A percentile compares a stretch with the other conserved stretches of the same genome.
phyloP scores from a whole-genome alignment of 1,139 yeast species.

The Diutina catenulata region DNA sequence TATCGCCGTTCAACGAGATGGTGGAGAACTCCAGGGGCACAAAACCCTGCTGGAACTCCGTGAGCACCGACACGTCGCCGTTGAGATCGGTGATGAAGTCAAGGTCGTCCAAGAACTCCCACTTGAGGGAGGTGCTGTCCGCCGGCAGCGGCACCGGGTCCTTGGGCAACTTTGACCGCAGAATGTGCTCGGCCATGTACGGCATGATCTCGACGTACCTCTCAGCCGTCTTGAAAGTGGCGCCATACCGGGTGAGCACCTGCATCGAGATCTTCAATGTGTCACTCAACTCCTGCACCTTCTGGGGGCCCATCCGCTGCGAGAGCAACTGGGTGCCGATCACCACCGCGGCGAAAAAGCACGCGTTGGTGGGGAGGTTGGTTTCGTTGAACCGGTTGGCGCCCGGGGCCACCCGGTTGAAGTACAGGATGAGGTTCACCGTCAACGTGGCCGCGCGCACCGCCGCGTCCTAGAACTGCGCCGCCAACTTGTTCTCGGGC shows the following conservation, averaged over 20 bases:
- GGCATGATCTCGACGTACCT: constrained; percentile 11
- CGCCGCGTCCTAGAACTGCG: constrained; percentile 12
- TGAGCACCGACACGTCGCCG: constrained; percentile 11
- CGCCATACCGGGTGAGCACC: constrained; percentile 11
- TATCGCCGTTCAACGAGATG: neutral
- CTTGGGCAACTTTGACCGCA: constrained; percentile 7
- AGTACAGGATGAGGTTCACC: constrained; percentile 10
- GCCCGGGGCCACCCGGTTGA: neutral
- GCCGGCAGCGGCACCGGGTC: constrained; percentile 4
- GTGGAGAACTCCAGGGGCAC: constrained; percentile 8
- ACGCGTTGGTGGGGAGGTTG: constrained; percentile 1
- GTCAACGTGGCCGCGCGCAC: constrained; percentile 11
- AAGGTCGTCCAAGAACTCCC: constrained; percentile 10
- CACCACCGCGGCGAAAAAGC: neutral
- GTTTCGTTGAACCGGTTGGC: constrained; percentile 1
- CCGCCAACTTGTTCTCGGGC: constrained; percentile 17
- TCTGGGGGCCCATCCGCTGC: neutral
- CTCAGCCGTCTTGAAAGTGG: constrained; percentile 11
- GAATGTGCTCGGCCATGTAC: constrained; percentile 11
- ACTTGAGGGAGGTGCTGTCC: constrained; percentile 7
- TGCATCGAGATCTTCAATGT: constrained; percentile 10
- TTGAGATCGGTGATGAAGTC: constrained; percentile 11
- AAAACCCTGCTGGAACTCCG: constrained; percentile 15
- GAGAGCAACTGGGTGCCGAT: constrained; percentile 3
- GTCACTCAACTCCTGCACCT: constrained; percentile 9